phyloP scores from a whole-genome alignment of 176 grass and related monocot species.

The Bolboschoenus planiculmis region DNA sequence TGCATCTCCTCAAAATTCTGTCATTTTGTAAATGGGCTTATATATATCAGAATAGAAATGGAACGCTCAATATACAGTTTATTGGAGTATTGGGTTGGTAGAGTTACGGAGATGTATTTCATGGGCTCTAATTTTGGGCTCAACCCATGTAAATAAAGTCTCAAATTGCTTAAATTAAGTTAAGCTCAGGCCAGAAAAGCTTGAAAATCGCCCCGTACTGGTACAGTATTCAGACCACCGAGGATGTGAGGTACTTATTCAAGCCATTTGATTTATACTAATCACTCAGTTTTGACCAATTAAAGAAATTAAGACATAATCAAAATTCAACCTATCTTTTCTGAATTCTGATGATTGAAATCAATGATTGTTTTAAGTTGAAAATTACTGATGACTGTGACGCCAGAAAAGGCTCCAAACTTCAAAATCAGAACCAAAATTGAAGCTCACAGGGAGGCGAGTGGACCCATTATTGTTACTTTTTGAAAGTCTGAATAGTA shows the following conservation, averaged over 20 bases:
- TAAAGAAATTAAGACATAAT: not conserved
- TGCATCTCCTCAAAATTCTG: not conserved
- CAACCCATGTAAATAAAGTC: not conserved
- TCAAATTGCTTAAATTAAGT: not conserved
- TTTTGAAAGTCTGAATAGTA: not conserved
- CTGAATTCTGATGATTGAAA: not conserved
- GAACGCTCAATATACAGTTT: not conserved
- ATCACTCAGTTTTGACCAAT: too few relatives aligned
- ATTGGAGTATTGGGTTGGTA: not conserved
- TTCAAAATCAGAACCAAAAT: not conserved
- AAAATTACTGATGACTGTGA: not conserved
- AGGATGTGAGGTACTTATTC: too few relatives aligned
- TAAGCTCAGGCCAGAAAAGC: not conserved
- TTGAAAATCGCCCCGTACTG: not conserved
- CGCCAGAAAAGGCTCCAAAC: not conserved
- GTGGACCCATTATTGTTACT: not conserved
- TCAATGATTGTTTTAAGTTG: too few relatives aligned
- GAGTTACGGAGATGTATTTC: not conserved
- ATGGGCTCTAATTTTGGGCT: not conserved
- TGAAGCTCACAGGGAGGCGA: not conserved
- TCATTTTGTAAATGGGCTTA: not conserved
- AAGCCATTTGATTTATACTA: too few relatives aligned
- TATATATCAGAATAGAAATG: too few relatives aligned
- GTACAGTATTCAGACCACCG: too few relatives aligned
- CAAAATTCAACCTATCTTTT: not conserved